Base-by-base conservation (phyloP, 139 green algal species). In the Picochlorum sp. region DNA sequence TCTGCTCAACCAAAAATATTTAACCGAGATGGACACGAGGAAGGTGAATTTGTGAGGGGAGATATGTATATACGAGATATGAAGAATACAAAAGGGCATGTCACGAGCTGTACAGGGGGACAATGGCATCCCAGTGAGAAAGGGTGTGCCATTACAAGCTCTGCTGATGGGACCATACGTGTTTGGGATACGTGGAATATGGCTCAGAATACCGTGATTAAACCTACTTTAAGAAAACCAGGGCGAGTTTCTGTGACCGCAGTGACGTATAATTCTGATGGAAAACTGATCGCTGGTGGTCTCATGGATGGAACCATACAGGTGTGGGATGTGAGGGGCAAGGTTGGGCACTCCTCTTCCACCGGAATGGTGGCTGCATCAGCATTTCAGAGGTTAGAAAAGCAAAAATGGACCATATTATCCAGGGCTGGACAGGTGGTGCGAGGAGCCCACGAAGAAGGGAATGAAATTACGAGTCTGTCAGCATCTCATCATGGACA, bases 51-150 rank as follows among this genome's bases (percentile, higher is more conserved):
- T 51, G 30, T 86, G 4, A 71, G 87, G 0, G 92, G 92, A 0
- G 92, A 98, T 80, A 97, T 97, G 91, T 98, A 98, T 85, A 94
- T 98, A 51, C 72, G 88, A 11, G 83, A 96, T 77, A 50, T 85
- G 67, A 83, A 77, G 45, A 93, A 98, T 76, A 98, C 92, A 41
- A 95, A 95, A 66, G 91, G 92, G 4, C 92, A 98, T 68, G 71
- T 95, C 16, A 80, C 77, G 3, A 82, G 81, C 16, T 84, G 86
- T 60, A 94, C 78, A 8, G 54, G 74, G 8, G 92, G 88, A 21
- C 38, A 72, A 45, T 98, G 89, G 89, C 91, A 97, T 70, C 92
- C 92, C 15, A 77, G 30, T 2, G 88, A 98, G 75, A 76, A 78
- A n/a, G 69, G 77, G 68, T 92, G 84, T 1, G 81, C 70, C 0